Percentiles rank a stretch among this genome's conserved stretches.
These are phyloP conservation scores for Micractinium conductrix DNA, from an alignment of 139 green algal genomes.

Conservation along the genomic window DNA sequence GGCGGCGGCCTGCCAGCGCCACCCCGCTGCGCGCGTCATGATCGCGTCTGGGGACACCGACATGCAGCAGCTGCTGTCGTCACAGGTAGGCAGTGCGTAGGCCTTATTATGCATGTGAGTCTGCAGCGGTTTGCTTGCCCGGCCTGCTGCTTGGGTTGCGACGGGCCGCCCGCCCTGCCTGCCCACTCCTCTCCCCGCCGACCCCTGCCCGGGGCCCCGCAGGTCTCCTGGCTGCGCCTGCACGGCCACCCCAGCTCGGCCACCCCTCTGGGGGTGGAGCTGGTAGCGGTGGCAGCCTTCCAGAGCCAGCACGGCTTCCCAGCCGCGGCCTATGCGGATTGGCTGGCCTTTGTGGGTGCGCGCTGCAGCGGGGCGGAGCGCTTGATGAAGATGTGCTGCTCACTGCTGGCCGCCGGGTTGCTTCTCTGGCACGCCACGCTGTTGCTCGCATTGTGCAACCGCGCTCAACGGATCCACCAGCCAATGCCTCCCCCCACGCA, in stretches of 20 bases:
- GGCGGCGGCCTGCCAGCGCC: not conserved
- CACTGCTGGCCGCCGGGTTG: not conserved
- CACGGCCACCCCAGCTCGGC: not conserved
- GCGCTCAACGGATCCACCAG: no score
- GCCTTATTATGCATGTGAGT: not conserved
- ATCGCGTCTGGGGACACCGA: slow-evolving; percentile 21
- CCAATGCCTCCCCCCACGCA: not conserved
- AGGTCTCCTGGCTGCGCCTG: slow-evolving; percentile 32
- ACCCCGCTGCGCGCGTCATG: not conserved
- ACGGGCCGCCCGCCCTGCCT: not conserved
- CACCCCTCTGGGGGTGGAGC: slow-evolving; percentile 2
- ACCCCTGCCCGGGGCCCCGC: not conserved
- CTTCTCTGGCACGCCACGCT: no score
- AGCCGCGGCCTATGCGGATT: slow-evolving; percentile 16
- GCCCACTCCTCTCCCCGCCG: no score
- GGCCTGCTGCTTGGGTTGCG: not conserved
- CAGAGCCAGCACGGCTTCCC: slow-evolving; percentile 20
- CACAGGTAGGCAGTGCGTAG: no score
- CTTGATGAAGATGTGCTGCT: no score
- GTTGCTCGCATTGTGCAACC: no score
- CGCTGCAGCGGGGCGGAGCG: not conserved
- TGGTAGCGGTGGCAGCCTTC: slow-evolving; percentile 14
- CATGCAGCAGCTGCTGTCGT: slow-evolving; percentile 31
- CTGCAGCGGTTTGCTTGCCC: not conserved
- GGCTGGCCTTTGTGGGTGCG: slow-evolving; percentile 26